Evolutionary conservation across 2,329 filamentous ascomycete species (phyloP).

Genomic region (Sclerotinia glacialis): DNA sequence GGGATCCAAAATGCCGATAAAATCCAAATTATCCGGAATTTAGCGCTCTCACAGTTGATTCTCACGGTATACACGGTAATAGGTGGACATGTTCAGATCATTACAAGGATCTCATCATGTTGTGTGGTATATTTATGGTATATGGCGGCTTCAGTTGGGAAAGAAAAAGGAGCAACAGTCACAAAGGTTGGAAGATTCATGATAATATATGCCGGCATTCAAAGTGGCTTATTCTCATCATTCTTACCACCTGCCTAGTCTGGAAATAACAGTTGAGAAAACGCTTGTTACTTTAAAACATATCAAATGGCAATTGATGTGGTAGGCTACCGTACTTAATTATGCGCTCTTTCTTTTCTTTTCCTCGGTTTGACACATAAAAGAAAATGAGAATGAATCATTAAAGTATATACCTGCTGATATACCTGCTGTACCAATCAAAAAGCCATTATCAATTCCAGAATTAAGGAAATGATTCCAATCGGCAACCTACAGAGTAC

Average conservation of each 20-base stretch:
- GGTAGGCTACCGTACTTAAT: neutral
- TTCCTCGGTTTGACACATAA: no score
- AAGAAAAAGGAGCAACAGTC: slow-evolving; percentile 19
- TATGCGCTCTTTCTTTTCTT: neutral
- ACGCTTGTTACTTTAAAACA: neutral
- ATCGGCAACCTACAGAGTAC: neutral
- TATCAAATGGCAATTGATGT: neutral
- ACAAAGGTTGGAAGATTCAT: slow-evolving; percentile 51
- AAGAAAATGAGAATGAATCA: neutral
- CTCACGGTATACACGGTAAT: slow-evolving; percentile 70
- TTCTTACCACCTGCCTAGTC: slow-evolving; percentile 85
- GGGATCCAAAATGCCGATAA: neutral
- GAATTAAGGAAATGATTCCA: neutral
- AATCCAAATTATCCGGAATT: slow-evolving; percentile 36
- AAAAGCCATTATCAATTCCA: neutral
- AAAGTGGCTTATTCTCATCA: slow-evolving; percentile 79
- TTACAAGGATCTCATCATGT: slow-evolving; percentile 82
- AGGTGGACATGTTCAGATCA: slow-evolving; percentile 90
- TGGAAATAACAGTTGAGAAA: neutral
- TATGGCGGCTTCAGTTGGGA: slow-evolving; percentile 50
- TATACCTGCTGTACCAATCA: no score
- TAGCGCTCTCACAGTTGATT: slow-evolving; percentile 71
- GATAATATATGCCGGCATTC: slow-evolving; percentile 78
- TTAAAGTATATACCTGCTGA: neutral
- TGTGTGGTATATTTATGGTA: slow-evolving; percentile 90